Conservation (phyloP, 1,284 basidiomycete species). For the Heterobasidion irregulare region DNA sequence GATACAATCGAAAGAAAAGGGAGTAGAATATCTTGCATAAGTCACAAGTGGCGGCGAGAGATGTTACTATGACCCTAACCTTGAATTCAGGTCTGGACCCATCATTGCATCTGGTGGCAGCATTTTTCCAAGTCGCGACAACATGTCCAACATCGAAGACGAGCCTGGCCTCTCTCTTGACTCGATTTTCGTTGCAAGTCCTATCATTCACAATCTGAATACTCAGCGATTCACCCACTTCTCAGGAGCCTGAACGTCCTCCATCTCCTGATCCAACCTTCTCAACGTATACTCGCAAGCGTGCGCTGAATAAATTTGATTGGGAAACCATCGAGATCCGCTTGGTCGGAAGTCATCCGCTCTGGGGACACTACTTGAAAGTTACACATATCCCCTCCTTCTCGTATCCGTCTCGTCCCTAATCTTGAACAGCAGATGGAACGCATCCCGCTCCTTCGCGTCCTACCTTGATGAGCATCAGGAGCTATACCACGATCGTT, state of each 20-base stretch:
- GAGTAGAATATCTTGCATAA: too few relatives aligned
- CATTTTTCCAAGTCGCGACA: too few relatives aligned
- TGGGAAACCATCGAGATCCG: conserved; percentile 46
- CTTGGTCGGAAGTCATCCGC: conserved; percentile 81
- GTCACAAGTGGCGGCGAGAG: too few relatives aligned
- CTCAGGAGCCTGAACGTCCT: conserved; percentile 41
- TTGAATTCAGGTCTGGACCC: neutral
- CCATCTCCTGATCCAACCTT: conserved; percentile 52
- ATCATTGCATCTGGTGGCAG: neutral
- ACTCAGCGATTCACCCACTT: neutral
- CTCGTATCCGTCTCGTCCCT: neutral
- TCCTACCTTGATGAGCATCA: conserved; percentile 60
- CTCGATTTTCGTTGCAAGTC: neutral
- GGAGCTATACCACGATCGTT: conserved; percentile 31
- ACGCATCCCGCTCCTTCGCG: conserved; percentile 72
- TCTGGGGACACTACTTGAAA: conserved; percentile 89
- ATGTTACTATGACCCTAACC: neutral
- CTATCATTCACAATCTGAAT: neutral
- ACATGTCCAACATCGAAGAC: neutral
- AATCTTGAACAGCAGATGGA: conserved; percentile 55
- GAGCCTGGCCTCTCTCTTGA: neutral
- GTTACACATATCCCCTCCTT: conserved; percentile 16
- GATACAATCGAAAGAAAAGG: too few relatives aligned
- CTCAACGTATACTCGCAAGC: conserved; percentile 33
- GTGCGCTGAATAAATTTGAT: neutral